Percentiles rank a stretch among this genome's conserved stretches.
Conservation (phyloP, 352 stramenopile genomes). For the Phytophthora boehmeriae region DNA sequence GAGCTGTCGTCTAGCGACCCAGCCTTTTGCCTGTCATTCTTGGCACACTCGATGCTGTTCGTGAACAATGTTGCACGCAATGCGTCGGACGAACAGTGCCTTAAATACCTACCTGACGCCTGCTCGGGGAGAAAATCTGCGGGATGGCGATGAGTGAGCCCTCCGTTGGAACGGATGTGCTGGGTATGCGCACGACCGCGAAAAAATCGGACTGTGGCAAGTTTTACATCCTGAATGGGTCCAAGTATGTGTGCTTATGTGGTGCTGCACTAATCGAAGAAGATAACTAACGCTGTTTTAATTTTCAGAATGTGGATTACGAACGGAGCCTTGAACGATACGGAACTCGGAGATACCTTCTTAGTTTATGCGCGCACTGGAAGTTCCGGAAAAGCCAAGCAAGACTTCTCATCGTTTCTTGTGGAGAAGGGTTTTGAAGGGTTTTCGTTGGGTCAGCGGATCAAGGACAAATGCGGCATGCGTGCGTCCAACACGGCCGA, state of each 20-base stretch:
- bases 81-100: conserved; percentile 87
- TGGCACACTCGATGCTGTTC: conserved; percentile 94
- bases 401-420: conserved; percentile 97
- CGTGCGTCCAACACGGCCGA: conserved; percentile 97
- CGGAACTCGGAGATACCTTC: conserved; percentile 96
- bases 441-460: conserved; percentile 97
- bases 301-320: conserved; percentile 98
- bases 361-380: conserved; percentile 98
- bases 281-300: background rate
- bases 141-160: conserved; percentile 99
- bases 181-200: conserved; percentile 97
- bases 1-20: conserved; percentile 97
- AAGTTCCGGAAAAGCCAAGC: conserved; percentile 74
- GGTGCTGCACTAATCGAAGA: background rate
- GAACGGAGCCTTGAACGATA: conserved; percentile 97
- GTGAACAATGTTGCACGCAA: conserved; percentile 94
- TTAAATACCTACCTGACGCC: conserved; percentile 89
- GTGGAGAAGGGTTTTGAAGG: conserved; percentile 97
- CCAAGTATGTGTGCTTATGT: conserved; percentile 58
- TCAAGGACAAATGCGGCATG: conserved; percentile 99
- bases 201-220: conserved; percentile 85
- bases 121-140: conserved; percentile 96
- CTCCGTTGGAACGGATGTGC: conserved; percentile 93
- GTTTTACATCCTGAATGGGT: conserved; percentile 91
- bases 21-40: conserved; percentile 98